Base-by-base conservation (phyloP, 331 rosid species). In the Prunus yedoensis region DNA sequence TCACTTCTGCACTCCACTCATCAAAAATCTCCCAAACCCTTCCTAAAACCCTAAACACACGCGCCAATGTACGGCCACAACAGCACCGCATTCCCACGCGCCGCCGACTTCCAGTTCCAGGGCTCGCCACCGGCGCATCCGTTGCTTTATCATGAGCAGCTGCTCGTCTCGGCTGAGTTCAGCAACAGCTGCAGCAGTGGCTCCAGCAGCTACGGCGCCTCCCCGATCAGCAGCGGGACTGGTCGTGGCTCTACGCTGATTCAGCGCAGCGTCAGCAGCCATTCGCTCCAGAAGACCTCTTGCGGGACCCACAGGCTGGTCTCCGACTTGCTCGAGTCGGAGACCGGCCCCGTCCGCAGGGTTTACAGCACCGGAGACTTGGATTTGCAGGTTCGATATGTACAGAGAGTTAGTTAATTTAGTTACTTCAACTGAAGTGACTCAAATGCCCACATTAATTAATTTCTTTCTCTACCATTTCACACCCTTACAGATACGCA, bases 301-400 rank as follows among this genome's bases (percentile, higher is more conserved):
- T 79, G 62, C 4, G 61, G 84, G 52, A 68, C 79, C 74, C 91
- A 73, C 80, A 89, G 84, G n/a, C 78, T 84, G 8, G 28, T 83
- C 23, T 78, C 89, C 3, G 80, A 86, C 58, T 68, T 89, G 18
- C 30, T 89, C 13, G 83, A 86, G 58, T 70, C 81, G 6, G 78
- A 88, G 1, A 28, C 81, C 38, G 32, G 74, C 72, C 51, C 85
- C 0, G 79, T 87, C 1, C 71, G 95, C 61, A 85, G 89, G 85
- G 96, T 81, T 64, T 84, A 72, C 82, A 90, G 97, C 47, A 66
- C 94, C 11, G 96, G 86, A 3, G 93, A 89, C 68, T 71, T 90
- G 51, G 93, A 88, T 68, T 76, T 90, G 51, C 97, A 89, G 87
- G 96, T 90, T 58, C 35, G 52, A 27, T 49, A 16, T 38, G 17